Evolutionary conservation across 352 stramenopile species (phyloP).

Genomic region (Phytophthora cactorum): DNA sequence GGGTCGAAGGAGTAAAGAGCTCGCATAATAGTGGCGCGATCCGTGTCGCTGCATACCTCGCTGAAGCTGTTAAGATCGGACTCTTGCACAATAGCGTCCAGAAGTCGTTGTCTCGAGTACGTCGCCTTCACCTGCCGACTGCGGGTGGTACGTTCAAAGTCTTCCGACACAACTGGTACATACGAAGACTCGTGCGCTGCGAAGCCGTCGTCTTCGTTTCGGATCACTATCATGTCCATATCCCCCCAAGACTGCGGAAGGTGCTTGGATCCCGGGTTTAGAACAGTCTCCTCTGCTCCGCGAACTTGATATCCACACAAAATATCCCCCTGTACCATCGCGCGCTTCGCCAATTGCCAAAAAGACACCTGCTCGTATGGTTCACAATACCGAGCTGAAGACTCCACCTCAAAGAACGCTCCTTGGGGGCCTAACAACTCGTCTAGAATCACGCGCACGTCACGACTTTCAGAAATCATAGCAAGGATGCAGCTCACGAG

Average conservation of each 20-base stretch:
- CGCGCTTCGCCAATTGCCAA: slow-evolving; percentile 77
- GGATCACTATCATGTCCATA: slow-evolving; percentile 73
- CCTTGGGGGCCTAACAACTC: slow-evolving; percentile 74
- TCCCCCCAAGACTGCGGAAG: slow-evolving; percentile 47
- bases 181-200: slow-evolving; percentile 30
- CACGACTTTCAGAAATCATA: slow-evolving; percentile 87
- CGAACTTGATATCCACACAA: slow-evolving; percentile 77
- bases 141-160: slow-evolving; percentile 61
- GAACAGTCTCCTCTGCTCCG: slow-evolving; percentile 49
- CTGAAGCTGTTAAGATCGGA: slow-evolving; percentile 49
- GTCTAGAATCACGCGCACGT: slow-evolving; percentile 84
- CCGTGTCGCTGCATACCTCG: slow-evolving; percentile 24
- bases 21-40: slow-evolving; percentile 38
- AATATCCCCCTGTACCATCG: slow-evolving; percentile 63
- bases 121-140: slow-evolving; percentile 56
- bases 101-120: slow-evolving; percentile 50
- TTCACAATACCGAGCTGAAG: slow-evolving; percentile 62
- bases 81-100: slow-evolving; percentile 63
- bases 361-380: slow-evolving; percentile 65
- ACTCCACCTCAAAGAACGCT: slow-evolving; percentile 77
- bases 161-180: slow-evolving; percentile 36
- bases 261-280: slow-evolving; percentile 76
- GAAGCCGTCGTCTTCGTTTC: slow-evolving; percentile 30
- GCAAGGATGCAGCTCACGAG: slow-evolving; percentile 84
- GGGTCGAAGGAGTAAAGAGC: slow-evolving; percentile 48